phyloP scores from a whole-genome alignment of 768 basidiomycete genomes.

The Termitomyces sp. region DNA sequence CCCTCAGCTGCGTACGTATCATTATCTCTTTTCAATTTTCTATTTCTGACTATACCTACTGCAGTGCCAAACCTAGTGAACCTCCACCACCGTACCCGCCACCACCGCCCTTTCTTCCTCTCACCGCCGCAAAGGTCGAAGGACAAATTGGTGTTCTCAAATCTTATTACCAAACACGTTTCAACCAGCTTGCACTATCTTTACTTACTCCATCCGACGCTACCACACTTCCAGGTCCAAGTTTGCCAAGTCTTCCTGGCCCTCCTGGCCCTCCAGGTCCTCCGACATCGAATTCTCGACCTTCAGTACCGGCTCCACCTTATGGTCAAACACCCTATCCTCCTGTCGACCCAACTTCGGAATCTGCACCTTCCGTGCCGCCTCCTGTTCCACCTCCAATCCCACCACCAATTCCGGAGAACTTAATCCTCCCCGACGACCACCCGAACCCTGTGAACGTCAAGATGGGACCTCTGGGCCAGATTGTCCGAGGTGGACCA shows the following conservation, averaged over 20 bases:
- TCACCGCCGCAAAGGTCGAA: constrained; percentile 62
- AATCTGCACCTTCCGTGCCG: neutral
- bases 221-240: constrained; percentile 12
- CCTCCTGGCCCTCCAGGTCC: constrained; percentile 1
- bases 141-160: constrained; percentile 85
- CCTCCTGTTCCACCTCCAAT: neutral
- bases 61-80: constrained; percentile 62
- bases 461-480: constrained; percentile 79
- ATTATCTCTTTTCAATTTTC: neutral
- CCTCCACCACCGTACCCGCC: constrained; percentile 83
- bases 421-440: constrained; percentile 61
- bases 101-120: constrained; percentile 75
- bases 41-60: neutral
- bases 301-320: neutral
- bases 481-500: constrained; percentile 54
- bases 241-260: constrained; percentile 14
- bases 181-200: constrained; percentile 37
- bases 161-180: constrained; percentile 62
- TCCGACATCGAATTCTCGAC: constrained; percentile 6
- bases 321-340: neutral
- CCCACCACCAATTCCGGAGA: constrained; percentile 7
- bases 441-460: constrained; percentile 49
- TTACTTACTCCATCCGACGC: constrained; percentile 20
- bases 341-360: neutral
- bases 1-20: constrained; percentile 46